Percentiles rank a stretch among this genome's conserved stretches.
phyloP scores from a whole-genome alignment of 2,329 filamentous ascomycete genomes.

The Monilinia fructicola region DNA sequence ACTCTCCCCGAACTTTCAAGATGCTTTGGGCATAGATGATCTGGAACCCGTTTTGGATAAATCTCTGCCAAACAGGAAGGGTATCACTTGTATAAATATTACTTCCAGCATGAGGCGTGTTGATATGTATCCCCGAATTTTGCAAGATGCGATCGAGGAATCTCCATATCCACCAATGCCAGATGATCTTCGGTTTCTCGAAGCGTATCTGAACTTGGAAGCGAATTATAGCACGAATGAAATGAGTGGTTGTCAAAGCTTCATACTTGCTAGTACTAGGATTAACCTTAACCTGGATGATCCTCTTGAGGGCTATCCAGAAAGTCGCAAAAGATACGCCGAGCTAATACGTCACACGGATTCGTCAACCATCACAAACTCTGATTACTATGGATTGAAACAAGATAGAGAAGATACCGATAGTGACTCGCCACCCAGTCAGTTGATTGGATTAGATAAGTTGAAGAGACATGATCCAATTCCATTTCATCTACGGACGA shows the following conservation, averaged over 20 bases:
- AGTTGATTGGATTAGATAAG: not conserved
- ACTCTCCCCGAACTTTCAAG: constrained; percentile 23
- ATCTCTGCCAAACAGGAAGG: not conserved
- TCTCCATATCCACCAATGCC: not conserved
- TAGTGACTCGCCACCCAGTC: not conserved
- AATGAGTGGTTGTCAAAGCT: not conserved
- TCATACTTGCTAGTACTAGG: not conserved
- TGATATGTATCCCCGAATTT: not conserved
- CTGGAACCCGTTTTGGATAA: not conserved
- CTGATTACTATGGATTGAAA: not conserved
- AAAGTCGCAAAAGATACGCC: too few species aligned
- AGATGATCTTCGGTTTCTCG: not conserved
- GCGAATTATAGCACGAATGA: not conserved
- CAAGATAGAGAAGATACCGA: not conserved
- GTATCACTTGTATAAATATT: not conserved
- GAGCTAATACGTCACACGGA: not conserved
- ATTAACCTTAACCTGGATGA: too few species aligned
- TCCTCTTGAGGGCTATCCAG: too few species aligned
- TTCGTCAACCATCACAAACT: not conserved
- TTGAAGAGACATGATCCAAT: not conserved
- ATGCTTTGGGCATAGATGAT: constrained; percentile 22
- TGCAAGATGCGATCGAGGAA: not conserved
- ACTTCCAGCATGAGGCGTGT: not conserved
- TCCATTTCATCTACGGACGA: not conserved
- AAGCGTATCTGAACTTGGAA: not conserved